phyloP scores from a whole-genome alignment of 352 stramenopile species.

The Phytophthora sansomeana region DNA sequence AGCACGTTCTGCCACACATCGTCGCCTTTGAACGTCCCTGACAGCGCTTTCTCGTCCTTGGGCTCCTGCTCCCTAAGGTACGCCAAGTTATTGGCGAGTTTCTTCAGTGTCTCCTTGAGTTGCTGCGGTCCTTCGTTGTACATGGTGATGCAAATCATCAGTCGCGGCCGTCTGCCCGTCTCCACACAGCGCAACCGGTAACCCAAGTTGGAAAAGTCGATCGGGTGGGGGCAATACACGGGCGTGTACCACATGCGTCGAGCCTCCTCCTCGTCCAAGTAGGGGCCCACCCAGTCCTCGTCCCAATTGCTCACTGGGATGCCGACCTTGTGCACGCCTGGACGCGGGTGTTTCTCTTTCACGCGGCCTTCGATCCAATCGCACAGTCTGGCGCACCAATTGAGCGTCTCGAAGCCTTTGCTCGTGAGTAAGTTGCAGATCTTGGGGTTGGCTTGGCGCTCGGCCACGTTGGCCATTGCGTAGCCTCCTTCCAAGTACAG shows the following conservation, averaged over 20 bases:
- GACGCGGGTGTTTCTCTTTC: constrained; percentile 74
- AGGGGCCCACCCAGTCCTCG: constrained; percentile 77
- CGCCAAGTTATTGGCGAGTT: constrained; percentile 84
- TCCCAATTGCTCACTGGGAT: constrained; percentile 76
- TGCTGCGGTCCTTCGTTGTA: constrained; percentile 83
- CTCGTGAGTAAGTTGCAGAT: constrained; percentile 88
- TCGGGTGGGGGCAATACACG: constrained; percentile 70
- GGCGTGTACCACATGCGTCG: constrained; percentile 85
- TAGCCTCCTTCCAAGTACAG: constrained; percentile 88
- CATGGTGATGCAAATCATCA: constrained; percentile 90
- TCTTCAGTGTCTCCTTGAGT: constrained; percentile 77
- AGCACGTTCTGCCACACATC: constrained; percentile 87
- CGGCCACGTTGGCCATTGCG: constrained; percentile 83
- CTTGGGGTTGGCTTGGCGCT: constrained; percentile 81
- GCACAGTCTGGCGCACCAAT: constrained; percentile 83
- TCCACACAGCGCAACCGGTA: constrained; percentile 85
- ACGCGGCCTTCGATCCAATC: constrained; percentile 89
- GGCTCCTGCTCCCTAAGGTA: constrained; percentile 66
- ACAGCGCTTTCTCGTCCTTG: constrained; percentile 45
- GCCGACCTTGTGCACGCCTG: constrained; percentile 81
- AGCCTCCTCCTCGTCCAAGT: constrained; percentile 79
- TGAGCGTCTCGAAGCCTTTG: constrained; percentile 89
- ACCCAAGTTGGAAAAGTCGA: constrained; percentile 81
- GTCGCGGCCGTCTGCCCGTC: constrained; percentile 65
- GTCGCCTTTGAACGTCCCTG: constrained; percentile 58